Evolutionary conservation across 1,284 basidiomycete genomes (phyloP), one percentile per base, ranked within the genome.

Genomic region (Malassezia yamatoensis): DNA sequence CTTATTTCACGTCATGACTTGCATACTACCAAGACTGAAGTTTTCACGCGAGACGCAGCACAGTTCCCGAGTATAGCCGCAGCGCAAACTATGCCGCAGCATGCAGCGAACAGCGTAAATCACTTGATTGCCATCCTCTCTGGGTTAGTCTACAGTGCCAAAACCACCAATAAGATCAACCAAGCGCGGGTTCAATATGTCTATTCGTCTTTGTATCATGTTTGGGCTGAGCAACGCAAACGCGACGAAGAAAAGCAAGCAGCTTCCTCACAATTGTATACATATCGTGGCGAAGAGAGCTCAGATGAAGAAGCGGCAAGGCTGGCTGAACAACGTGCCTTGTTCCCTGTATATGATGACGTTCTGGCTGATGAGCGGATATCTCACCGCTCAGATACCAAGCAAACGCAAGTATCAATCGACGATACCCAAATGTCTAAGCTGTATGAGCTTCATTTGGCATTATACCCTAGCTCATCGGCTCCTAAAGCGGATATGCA

Each of bases 291-390:
- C 53, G 76, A 81, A 29, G 80, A 83, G 33, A 77, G 87, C 48
- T 79, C 81, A 29, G 80, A 81, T 24, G 76, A 81, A 10, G 81
- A 81, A 11, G 91, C 90, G 59, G 82, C 82, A 10, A 86, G 74
- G 45, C 87, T 87, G 72, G 79, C 80, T 58, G 91, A 96, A 67
- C 88, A 94, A 71, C 77, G 82, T 21, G 76, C 80, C 2, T 75
- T 94, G 44, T 96, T 96, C 76, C 90, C 91, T 2, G 82, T 83
- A 18, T 96, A 85, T 67, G 85, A 85, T 42, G 80, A 80, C 21
- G 75, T 85, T 24, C 69, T 74, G 39, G 67, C 67, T 10, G 39
- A 41, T 10, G 39, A 41, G 5, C 35, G 15, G 33, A 45, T 8
- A 32, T 20, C 11, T 11, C 3, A 42, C 21, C 15, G 11, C 21